Evolutionary conservation across 2,329 filamentous ascomycete genomes (phyloP).

Genomic region (Fusarium redolens): DNA sequence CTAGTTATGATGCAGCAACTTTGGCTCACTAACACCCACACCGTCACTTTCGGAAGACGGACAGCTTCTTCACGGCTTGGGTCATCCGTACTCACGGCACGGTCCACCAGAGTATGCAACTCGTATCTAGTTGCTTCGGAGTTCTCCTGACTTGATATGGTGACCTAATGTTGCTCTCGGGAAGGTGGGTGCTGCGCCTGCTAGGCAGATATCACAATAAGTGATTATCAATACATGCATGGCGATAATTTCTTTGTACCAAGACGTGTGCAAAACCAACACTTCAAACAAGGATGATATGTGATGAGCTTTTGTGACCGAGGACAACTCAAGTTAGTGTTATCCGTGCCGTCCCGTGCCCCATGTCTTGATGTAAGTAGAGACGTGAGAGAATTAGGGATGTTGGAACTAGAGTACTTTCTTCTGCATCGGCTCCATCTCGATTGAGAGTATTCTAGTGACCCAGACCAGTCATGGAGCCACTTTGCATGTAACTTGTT

Average conservation of each 20-base stretch:
- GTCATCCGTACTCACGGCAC: conserved; percentile 11
- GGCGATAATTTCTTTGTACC: conserved; percentile 10
- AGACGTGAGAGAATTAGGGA: conserved; percentile 7
- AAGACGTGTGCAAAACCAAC: conserved; percentile 18
- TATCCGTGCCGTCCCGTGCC: conserved; percentile 23
- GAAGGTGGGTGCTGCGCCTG: conserved; percentile 4
- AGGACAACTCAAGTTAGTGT: conserved; percentile 8
- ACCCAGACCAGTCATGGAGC: conserved; percentile 11
- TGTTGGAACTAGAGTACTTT: conserved; percentile 16
- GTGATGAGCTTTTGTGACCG: conserved; percentile 8
- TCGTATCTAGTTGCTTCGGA: background rate
- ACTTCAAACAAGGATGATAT: conserved; percentile 11
- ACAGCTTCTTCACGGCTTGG: conserved; percentile 15
- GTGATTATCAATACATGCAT: conserved; percentile 13
- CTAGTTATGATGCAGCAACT: conserved; percentile 29
- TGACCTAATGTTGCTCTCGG: background rate
- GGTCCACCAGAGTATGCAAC: conserved; percentile 14
- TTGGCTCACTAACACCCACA: conserved; percentile 33
- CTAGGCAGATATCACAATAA: conserved; percentile 18
- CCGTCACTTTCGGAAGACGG: conserved; percentile 29
- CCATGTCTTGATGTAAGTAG: conserved; percentile 17
- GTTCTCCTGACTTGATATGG: conserved; percentile 19
- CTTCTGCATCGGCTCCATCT: conserved; percentile 26
- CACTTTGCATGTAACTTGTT: conserved; percentile 43
- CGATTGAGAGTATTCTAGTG: conserved; percentile 14